Conservation (phyloP, 768 basidiomycete species). For the Rickenella mellea region DNA sequence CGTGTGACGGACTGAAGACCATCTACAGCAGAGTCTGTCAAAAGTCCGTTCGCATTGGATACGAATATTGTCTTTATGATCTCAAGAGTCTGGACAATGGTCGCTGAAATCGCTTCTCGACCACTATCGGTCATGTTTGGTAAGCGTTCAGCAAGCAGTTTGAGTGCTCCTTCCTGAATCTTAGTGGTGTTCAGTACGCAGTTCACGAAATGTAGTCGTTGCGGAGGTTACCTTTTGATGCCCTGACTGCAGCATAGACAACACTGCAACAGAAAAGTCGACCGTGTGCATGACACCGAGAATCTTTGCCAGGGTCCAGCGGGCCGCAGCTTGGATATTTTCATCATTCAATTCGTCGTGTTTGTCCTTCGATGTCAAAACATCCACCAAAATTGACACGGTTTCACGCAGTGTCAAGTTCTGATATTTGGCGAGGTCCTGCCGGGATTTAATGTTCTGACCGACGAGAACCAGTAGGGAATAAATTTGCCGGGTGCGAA, state of each 20-base stretch:
- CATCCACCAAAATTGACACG: constrained; percentile 37
- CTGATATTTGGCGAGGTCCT: constrained; percentile 1
- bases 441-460: constrained; percentile 32
- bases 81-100: constrained; percentile 43
- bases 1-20: constrained; percentile 52
- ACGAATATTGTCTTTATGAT: constrained; percentile 41
- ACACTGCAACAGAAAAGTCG: constrained; percentile 54
- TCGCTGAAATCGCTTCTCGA: constrained; percentile 40
- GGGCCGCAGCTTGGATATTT: constrained; percentile 37
- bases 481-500: constrained; percentile 51
- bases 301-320: constrained; percentile 39
- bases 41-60: constrained; percentile 25
- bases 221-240: constrained; percentile 38
- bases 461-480: constrained; percentile 60
- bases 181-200: constrained; percentile 17
- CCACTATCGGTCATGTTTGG: constrained; percentile 45
- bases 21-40: constrained; percentile 40
- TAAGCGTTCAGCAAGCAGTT: constrained; percentile 59
- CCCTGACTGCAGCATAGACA: constrained; percentile 45
- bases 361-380: constrained; percentile 29
- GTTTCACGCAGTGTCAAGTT: constrained; percentile 26
- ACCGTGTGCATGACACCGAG: constrained; percentile 59
- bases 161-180: constrained; percentile 62
- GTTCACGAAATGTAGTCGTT: not conserved
- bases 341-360: constrained; percentile 18